Conservation (phyloP, 257 asterid species). For the Galeopsis tetrahit region DNA sequence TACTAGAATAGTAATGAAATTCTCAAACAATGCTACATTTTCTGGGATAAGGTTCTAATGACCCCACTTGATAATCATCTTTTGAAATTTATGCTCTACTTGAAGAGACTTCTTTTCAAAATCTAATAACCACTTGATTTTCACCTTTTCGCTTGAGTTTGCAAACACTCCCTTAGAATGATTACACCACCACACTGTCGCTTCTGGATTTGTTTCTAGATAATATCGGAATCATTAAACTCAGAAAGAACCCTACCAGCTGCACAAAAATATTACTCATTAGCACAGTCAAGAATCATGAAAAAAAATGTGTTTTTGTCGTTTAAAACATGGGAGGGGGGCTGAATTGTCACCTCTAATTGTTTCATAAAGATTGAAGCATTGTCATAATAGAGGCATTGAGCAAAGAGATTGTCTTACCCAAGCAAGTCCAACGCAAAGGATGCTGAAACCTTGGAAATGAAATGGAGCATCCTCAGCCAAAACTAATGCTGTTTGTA, state of each 20-base stretch:
- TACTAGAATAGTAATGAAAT: neutral
- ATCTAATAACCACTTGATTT: neutral
- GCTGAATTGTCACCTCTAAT: neutral
- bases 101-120: neutral
- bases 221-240: conserved; percentile 46
- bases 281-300: neutral
- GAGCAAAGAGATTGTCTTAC: conserved; percentile 42
- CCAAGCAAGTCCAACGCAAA: conserved; percentile 74
- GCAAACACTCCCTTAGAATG: neutral
- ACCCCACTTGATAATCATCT: neutral
- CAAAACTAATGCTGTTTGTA: conserved; percentile 62
- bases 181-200: conserved; percentile 23
- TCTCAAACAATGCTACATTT: neutral
- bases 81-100: neutral
- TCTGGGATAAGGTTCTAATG: no score
- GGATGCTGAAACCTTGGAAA: conserved; percentile 80
- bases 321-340: neutral
- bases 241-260: conserved; percentile 70
- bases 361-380: conserved; percentile 8
- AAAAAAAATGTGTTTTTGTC: neutral
- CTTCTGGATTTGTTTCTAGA: conserved; percentile 26
- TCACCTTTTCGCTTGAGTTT: neutral
- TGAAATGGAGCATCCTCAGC: conserved; percentile 72
- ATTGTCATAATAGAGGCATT: neutral
- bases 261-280: conserved; percentile 34